These are phyloP conservation scores for Boletellus sp. DNA, from an alignment of 768 basidiomycete species.

Conservation along the genomic window DNA sequence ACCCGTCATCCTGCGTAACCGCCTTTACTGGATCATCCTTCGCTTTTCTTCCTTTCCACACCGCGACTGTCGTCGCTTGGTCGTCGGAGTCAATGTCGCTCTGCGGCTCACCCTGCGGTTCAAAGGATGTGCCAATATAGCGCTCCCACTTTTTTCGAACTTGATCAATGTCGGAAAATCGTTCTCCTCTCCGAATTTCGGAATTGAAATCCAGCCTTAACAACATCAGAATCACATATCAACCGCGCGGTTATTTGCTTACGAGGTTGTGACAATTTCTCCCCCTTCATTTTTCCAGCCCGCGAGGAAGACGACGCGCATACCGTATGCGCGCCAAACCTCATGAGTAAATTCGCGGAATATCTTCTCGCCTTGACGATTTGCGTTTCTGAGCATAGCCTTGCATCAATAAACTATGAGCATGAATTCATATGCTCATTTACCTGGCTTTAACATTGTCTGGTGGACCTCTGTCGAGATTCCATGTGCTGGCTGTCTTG, in stretches of 20 bases:
- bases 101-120: neutral
- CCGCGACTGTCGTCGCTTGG: no score
- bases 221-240: no score
- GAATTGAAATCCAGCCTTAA: neutral
- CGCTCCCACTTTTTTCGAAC: neutral
- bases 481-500: neutral
- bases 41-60: neutral
- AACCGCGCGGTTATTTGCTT: no score
- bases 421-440: no score
- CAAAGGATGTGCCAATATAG: neutral
- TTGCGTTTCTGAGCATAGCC: neutral
- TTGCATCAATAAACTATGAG: no score
- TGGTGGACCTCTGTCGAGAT: neutral
- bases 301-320: neutral
- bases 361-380: neutral
- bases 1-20: neutral
- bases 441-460: neutral
- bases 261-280: neutral
- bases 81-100: no score
- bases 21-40: neutral
- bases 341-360: neutral
- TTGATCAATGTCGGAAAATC: neutral
- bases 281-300: neutral
- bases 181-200: neutral
- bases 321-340: neutral